Evolutionary conservation across 2,329 filamentous ascomycete genomes (phyloP).

Genomic region (Sphaceloma murrayae): DNA sequence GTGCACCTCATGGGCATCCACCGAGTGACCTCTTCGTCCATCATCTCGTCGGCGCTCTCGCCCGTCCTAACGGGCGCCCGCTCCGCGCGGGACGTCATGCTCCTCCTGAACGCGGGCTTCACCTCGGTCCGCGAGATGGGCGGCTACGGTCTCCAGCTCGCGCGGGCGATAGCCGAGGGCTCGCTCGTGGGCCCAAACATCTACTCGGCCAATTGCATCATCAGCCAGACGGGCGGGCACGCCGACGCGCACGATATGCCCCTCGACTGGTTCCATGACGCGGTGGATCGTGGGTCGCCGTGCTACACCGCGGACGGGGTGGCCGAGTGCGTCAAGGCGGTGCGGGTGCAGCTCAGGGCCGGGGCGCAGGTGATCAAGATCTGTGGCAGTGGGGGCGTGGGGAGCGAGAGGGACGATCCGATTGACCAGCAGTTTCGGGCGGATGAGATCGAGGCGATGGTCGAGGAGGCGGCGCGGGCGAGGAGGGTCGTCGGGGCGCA

Average conservation of each 20-base stretch:
- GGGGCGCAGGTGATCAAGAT: conserved; percentile 43
- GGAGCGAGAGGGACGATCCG: conserved; percentile 22
- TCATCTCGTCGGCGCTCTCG: conserved; percentile 22
- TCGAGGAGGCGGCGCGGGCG: conserved; percentile 22
- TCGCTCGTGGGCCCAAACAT: conserved; percentile 41
- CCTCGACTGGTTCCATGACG: conserved; percentile 28
- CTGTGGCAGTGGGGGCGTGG: conserved; percentile 29
- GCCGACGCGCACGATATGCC: conserved; percentile 38
- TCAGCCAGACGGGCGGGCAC: conserved; percentile 43
- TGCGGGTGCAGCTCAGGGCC: conserved; percentile 37
- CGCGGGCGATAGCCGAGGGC: conserved; percentile 36
- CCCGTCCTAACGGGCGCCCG: conserved; percentile 34
- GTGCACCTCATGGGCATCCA: conserved; percentile 38
- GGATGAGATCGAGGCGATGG: conserved; percentile 24
- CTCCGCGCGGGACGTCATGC: conserved; percentile 33
- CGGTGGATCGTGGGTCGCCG: conserved; percentile 27
- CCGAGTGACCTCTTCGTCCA: conserved; percentile 21
- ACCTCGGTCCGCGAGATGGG: conserved; percentile 44
- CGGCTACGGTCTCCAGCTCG: conserved; percentile 39
- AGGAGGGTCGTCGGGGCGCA: conserved; percentile 28
- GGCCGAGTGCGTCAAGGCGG: conserved; percentile 37
- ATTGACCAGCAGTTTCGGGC: conserved; percentile 22
- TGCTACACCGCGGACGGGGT: conserved; percentile 35
- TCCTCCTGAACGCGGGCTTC: conserved; percentile 41
- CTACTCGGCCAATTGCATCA: conserved; percentile 37